Percentiles rank a stretch among this genome's conserved stretches.
phyloP scores from a whole-genome alignment of 2,329 filamentous ascomycete species.

The Paraphaeosphaeria sporulosa region DNA sequence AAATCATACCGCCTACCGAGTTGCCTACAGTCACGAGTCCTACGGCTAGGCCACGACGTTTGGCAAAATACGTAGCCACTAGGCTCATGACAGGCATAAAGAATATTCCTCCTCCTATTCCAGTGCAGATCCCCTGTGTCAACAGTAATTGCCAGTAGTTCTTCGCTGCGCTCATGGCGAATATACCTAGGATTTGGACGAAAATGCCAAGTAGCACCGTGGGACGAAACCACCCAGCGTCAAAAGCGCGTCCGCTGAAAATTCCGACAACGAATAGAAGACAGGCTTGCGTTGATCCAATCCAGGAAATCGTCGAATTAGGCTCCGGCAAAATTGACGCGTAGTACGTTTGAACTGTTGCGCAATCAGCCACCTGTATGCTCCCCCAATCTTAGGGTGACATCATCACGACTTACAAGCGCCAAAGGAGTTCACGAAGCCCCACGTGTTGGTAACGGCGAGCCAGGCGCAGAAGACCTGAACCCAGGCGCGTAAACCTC shows the following conservation, averaged over 20 bases:
- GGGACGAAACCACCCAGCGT: conserved; percentile 58
- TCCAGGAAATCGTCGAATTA: conserved; percentile 60
- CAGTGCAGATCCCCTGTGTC: conserved; percentile 43
- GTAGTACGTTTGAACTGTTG: conserved; percentile 50
- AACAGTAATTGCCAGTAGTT: conserved; percentile 57
- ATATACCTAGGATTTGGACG: conserved; percentile 56
- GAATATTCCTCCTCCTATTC: conserved; percentile 41
- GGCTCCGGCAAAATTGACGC: conserved; percentile 39
- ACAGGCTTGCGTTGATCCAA: conserved; percentile 59
- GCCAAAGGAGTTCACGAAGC: conserved; percentile 34
- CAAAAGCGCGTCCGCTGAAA: conserved; percentile 57
- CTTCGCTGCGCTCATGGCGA: conserved; percentile 58
- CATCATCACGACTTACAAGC: conserved; percentile 1
- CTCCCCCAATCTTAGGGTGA: not conserved
- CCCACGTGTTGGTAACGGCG: conserved; percentile 48
- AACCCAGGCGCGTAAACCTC: conserved; percentile 47
- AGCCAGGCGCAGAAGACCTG: conserved; percentile 44
- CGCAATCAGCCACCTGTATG: not conserved
- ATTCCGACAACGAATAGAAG: conserved; percentile 56
- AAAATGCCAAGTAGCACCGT: conserved; percentile 52
- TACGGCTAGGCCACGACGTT: conserved; percentile 64
- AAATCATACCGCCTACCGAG: conserved; percentile 68
- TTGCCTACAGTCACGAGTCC: conserved; percentile 67
- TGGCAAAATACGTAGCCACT: conserved; percentile 64
- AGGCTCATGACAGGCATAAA: conserved; percentile 43